Base-by-base conservation (phyloP, 306 rosid genomes). In the Vachellia collinsii region DNA sequence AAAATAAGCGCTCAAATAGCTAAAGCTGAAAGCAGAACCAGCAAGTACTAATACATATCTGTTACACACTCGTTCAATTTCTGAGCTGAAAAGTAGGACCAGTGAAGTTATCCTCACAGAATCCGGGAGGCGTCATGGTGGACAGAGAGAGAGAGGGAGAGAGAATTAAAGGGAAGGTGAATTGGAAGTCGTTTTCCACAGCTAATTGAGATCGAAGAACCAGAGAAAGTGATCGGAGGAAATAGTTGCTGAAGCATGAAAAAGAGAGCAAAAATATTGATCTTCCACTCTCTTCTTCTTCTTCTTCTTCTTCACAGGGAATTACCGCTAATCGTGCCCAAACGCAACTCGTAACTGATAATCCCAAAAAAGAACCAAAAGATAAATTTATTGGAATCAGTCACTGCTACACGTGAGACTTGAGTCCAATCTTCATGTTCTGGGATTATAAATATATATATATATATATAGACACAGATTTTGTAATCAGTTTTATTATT, bases 61-160 rank as follows among this genome's bases (percentile, higher is more conserved):
- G 65, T 62, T 61, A 65, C 41, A 66, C 42, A 70, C 9, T 46
- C 68, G 59, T 81, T 16, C 76, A 20, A 76, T 77, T 73, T 77
- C 43, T 67, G 75, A 46, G 38, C n/a, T 63, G 72, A 48, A 82
- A 29, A 79, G 41, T 59, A 56, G 65, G 29, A 76, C 38, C 16
- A 68, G 50, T 54, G 37, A 81, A 14, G 64, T 3, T 20, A 23
- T 58, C 1, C 64, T 58, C 14, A 22, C 3, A 58, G 36, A 58
- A 10, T 61, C 11, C n/a, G 43, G 63, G 38, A 58, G 34, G 12
- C 3, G 36, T 25, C 4, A 1, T 39, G 29, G 38, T 10, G 38
- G 73, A n/a, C 34, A 29, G 34, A 29, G 34, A 29, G 34, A 29
- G 34, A 29, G 34, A 29, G 34, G 2, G 34, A 29, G 34, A 29